Evolutionary conservation across 139 green algal genomes (phyloP).

Genomic region (Trebouxia sp.): DNA sequence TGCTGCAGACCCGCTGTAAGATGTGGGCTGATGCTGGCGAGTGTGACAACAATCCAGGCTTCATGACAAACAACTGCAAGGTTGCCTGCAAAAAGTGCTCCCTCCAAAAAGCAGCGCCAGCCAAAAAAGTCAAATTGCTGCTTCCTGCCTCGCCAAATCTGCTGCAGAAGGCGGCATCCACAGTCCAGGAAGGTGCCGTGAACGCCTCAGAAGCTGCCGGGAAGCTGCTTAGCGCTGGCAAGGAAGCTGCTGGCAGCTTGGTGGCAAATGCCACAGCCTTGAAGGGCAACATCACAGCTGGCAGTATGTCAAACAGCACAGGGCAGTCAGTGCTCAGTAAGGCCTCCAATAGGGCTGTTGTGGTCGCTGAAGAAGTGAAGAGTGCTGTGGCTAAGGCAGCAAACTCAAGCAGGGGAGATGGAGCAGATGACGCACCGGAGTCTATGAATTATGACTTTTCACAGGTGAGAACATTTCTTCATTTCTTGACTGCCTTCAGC

Average conservation of each 20-base stretch:
- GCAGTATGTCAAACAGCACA: no score
- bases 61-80: conserved; percentile 22
- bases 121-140: background rate
- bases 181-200: background rate
- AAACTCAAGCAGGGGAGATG: background rate
- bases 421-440: background rate
- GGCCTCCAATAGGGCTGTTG: no score
- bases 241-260: background rate
- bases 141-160: background rate
- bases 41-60: conserved; percentile 21
- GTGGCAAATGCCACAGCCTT: background rate
- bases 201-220: conserved; percentile 6
- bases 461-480: no score
- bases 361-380: background rate
- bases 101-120: background rate
- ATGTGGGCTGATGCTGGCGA: conserved; percentile 25
- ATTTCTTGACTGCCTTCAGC: no score
- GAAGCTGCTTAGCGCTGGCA: background rate
- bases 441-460: background rate
- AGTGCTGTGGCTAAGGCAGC: background rate
- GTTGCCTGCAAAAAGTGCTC: conserved; percentile 10
- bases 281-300: no score
- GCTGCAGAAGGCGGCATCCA: background rate
- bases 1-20: background rate
- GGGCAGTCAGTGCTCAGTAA: no score